Base-by-base conservation (phyloP, 2,329 filamentous ascomycete genomes). In the Nothomitra cinnamomea region DNA sequence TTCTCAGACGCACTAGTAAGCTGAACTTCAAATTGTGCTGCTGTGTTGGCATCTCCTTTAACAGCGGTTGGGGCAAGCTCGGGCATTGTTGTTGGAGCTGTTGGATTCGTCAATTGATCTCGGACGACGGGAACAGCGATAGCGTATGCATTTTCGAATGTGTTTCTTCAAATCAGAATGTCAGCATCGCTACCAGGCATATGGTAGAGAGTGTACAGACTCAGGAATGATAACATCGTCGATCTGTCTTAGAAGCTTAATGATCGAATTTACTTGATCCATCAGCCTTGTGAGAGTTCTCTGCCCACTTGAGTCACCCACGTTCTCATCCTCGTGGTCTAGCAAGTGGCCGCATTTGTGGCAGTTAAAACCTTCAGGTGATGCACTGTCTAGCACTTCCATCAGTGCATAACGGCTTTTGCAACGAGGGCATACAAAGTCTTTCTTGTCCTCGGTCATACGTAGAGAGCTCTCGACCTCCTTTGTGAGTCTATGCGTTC, bases 351-450 rank as follows among this genome's bases (percentile, higher is more conserved):
- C 73, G 68, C 92, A 98, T 51, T 82, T 79, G 63, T 89, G 83
- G 67, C 92, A 98, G 48, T 84, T 69, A 64, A 96, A 96, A 0
- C 88, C 85, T 48, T 72, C 69, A 1, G 75, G 73, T 51, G 84
- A 80, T 41, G 81, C 74, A 56, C 78, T 81, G 67, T 94, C 87
- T 52, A 96, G 70, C 1, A 94, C 89, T 60, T 96, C 89, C 67
- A 96, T 80, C 58, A 84, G 79, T 2, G 89, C 94, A 78, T 86
- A 98, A 65, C 94, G 85, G 1, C 85, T 77, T 59, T 82, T 80
- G 70, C 92, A 98, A 54, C 80, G 77, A 32, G 76, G 72, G 68
- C 92, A 98, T 56, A 83, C 82, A 62, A 89, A 94, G 64, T 96
- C 92, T 66, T 95, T 95, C 66, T 87, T 85, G 67, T 96, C 90